phyloP scores from a whole-genome alignment of 768 basidiomycete species.

The Naematelia aurantialba region DNA sequence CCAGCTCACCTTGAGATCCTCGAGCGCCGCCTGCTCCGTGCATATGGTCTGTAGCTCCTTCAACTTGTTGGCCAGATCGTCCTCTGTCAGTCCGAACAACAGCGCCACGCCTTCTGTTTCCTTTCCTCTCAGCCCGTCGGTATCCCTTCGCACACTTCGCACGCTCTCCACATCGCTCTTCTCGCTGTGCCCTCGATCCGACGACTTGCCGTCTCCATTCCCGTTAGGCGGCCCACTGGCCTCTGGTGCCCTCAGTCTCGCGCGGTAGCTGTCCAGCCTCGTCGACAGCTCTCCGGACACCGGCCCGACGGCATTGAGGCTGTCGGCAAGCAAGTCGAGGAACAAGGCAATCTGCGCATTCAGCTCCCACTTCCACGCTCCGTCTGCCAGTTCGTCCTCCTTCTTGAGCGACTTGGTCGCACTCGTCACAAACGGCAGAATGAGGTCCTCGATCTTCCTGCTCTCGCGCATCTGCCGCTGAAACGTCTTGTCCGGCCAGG shows the following conservation, averaged over 20 bases:
- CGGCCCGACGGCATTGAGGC: constrained; percentile 66
- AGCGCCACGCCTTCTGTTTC: constrained; percentile 16
- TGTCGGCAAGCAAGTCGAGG: constrained; percentile 78
- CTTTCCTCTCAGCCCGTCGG: constrained; percentile 11
- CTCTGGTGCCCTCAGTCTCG: constrained; percentile 65
- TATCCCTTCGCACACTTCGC: constrained; percentile 1
- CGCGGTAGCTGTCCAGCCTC: constrained; percentile 73
- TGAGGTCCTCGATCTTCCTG: constrained; percentile 94
- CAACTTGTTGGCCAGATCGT: constrained; percentile 17
- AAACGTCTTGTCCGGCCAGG: constrained; percentile 79
- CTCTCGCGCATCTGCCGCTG: constrained; percentile 90
- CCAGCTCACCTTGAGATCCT: constrained; percentile 79
- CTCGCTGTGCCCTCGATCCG: constrained; percentile 10
- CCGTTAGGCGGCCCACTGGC: constrained; percentile 45
- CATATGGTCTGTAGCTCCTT: constrained; percentile 21
- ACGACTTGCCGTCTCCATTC: background rate
- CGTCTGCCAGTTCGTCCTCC: constrained; percentile 74
- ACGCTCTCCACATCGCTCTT: constrained; percentile 1
- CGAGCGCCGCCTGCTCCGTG: constrained; percentile 68
- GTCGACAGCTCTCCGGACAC: constrained; percentile 77
- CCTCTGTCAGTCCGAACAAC: constrained; percentile 19
- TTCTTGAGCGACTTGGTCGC: constrained; percentile 84
- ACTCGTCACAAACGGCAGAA: constrained; percentile 89
- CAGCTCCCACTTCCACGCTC: constrained; percentile 88
- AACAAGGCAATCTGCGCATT: constrained; percentile 89